Evolutionary conservation across 2,329 filamentous ascomycete genomes (phyloP).

Genomic region (Cladosporium austrohemisphaericum): DNA sequence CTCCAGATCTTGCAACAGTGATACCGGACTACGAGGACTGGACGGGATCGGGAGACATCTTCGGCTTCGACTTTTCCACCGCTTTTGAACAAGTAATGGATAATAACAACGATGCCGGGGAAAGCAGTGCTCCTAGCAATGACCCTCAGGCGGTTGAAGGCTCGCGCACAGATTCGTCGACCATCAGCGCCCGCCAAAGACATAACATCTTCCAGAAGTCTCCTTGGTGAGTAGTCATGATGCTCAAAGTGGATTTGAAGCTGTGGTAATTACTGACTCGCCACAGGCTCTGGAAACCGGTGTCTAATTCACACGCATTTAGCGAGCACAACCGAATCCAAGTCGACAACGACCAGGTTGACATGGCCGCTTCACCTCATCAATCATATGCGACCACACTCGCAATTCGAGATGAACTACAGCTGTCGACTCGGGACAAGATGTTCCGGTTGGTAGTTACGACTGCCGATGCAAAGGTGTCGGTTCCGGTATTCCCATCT

Average conservation of each 20-base stretch:
- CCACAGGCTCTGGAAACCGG: slow-evolving; percentile 28
- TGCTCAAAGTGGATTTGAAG: not conserved
- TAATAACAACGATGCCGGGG: not conserved
- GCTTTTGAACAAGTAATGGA: slow-evolving; percentile 20
- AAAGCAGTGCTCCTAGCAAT: not conserved
- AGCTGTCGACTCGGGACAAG: slow-evolving; percentile 25
- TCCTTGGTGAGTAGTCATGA: slow-evolving; percentile 12
- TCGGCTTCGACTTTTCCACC: slow-evolving; percentile 21
- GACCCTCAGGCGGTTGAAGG: not conserved
- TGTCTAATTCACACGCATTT: slow-evolving; percentile 30
- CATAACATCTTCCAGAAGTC: slow-evolving; percentile 19
- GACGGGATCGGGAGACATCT: slow-evolving; percentile 17
- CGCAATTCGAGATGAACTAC: slow-evolving; percentile 24
- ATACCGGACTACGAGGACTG: slow-evolving; percentile 21
- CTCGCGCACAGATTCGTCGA: not conserved
- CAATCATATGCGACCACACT: slow-evolving; percentile 27
- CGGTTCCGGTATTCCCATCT: slow-evolving; percentile 32
- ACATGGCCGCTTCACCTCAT: slow-evolving; percentile 31
- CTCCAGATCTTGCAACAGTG: slow-evolving; percentile 18
- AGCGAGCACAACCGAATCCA: slow-evolving; percentile 28
- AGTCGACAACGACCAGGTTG: slow-evolving; percentile 28
- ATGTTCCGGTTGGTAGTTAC: slow-evolving; percentile 33
- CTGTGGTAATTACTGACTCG: not conserved
- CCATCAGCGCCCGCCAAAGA: slow-evolving; percentile 12
- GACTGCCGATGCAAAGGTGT: slow-evolving; percentile 28